Conservation (phyloP, 495 filamentous ascomycete genomes). For the Hypoxylon crocopeplum region DNA sequence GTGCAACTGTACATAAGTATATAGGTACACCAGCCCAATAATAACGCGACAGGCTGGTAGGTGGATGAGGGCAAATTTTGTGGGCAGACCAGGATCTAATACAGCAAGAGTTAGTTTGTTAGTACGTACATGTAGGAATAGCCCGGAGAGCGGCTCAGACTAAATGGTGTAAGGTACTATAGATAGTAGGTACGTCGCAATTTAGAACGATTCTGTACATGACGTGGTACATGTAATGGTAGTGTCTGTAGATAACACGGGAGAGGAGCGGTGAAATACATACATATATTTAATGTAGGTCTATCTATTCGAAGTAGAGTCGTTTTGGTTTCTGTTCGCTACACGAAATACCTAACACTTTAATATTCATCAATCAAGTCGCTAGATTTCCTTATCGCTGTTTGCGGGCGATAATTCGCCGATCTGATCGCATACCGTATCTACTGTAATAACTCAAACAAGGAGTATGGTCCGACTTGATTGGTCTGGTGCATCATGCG, state of each 20-base stretch:
- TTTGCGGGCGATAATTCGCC: constrained; percentile 25
- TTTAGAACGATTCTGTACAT: background rate
- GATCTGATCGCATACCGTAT: constrained; percentile 36
- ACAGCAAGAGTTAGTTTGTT: constrained; percentile 26
- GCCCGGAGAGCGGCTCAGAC: too few species aligned
- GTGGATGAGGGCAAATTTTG: constrained; percentile 16
- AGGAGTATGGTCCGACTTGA: constrained; percentile 15
- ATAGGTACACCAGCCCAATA: constrained; percentile 23
- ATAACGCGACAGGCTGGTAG: constrained; percentile 7
- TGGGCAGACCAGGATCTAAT: constrained; percentile 17
- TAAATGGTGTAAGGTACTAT: too few species aligned
- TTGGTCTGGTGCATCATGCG: constrained; percentile 28
- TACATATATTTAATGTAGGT: background rate
- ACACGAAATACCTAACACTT: constrained; percentile 10
- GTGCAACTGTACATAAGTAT: too few species aligned
- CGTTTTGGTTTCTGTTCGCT: constrained; percentile 16
- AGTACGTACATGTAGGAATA: constrained; percentile 35
- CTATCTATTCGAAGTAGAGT: background rate
- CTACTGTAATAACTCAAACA: constrained; percentile 28
- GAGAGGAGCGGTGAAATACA: constrained; percentile 1
- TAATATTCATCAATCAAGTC: constrained; percentile 17
- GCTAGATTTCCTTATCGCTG: constrained; percentile 28
- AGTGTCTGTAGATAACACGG: too few species aligned
- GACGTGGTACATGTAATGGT: background rate
- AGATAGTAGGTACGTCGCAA: too few species aligned